phyloP scores from a whole-genome alignment of 73 alveolate species.

The Blepharisma stoltei region DNA sequence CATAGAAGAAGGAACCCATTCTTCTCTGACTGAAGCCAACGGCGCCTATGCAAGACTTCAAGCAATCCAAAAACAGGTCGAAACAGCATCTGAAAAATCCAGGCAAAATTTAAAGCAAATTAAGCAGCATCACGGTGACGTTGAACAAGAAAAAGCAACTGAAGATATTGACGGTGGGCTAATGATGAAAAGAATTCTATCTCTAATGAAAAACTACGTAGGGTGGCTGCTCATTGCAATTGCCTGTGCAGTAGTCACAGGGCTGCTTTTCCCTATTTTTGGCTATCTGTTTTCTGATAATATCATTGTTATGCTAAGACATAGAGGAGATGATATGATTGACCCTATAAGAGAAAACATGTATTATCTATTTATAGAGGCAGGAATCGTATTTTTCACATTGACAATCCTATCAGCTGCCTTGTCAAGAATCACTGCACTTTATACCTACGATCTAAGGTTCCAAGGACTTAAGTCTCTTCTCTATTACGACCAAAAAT shows the following conservation, averaged over 20 bases:
- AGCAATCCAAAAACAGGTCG: not conserved
- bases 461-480: not conserved
- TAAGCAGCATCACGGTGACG: not conserved
- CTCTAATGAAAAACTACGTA: constrained; percentile 16
- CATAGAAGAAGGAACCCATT: constrained; percentile 45
- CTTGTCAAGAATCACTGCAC: not conserved
- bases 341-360: not conserved
- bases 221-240: constrained; percentile 29
- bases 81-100: not conserved
- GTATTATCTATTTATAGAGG: constrained; percentile 34
- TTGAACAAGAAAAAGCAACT: not conserved
- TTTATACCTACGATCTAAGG: not conserved
- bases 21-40: constrained; percentile 22
- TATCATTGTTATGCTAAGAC: constrained; percentile 22
- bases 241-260: constrained; percentile 29
- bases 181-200: constrained; percentile 29
- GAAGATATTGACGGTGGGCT: constrained; percentile 26
- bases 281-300: constrained; percentile 31
- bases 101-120: not conserved
- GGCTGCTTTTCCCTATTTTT: constrained; percentile 34
- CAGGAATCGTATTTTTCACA: constrained; percentile 31
- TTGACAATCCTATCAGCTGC: not conserved
- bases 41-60: constrained; percentile 39
- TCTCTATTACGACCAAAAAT: constrained; percentile 1
- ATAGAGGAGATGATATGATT: constrained; percentile 13